phyloP scores from a whole-genome alignment of 192 early-diverging fungal genomes.

The Coemansia sp. region DNA sequence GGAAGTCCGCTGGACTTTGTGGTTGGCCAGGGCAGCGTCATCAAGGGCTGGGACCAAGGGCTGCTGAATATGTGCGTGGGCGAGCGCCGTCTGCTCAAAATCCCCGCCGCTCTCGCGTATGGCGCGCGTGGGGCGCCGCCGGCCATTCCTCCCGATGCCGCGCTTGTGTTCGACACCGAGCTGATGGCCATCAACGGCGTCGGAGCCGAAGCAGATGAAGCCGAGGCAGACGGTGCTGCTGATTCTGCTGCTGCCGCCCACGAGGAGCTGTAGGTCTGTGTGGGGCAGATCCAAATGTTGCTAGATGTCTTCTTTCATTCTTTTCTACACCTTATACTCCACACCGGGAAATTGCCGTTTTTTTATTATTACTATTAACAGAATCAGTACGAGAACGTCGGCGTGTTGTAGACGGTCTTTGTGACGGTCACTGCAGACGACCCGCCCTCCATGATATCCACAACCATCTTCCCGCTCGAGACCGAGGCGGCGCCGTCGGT shows the following conservation, averaged over 20 bases:
- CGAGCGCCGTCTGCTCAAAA: conserved; percentile 77
- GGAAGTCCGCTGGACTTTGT: conserved; percentile 68
- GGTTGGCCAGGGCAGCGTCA: conserved; percentile 90
- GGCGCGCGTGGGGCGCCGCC: conserved; percentile 71
- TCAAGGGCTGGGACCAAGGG: conserved; percentile 83
- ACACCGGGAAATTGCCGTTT: neutral
- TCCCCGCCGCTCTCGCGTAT: conserved; percentile 79
- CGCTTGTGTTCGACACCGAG: conserved; percentile 81
- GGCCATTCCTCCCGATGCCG: conserved; percentile 75
- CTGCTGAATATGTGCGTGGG: conserved; percentile 88
- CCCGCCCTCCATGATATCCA: neutral
- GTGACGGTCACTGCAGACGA: neutral
- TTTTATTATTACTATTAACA: neutral
- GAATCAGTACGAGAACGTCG: neutral
- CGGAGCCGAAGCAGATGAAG: neutral
- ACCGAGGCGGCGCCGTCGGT: neutral
- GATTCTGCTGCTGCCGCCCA: neutral
- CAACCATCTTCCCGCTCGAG: neutral
- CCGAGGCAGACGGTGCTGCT: neutral
- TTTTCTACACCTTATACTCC: too few relatives aligned
- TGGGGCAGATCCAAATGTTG: neutral
- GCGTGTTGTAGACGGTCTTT: neutral
- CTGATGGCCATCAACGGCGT: conserved; percentile 57
- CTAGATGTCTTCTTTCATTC: too few relatives aligned
- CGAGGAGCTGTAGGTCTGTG: conserved; percentile 24